Base-by-base conservation (phyloP, 225 moss, liverwort and hornwort genomes). In the Anthoceros angustus region DNA sequence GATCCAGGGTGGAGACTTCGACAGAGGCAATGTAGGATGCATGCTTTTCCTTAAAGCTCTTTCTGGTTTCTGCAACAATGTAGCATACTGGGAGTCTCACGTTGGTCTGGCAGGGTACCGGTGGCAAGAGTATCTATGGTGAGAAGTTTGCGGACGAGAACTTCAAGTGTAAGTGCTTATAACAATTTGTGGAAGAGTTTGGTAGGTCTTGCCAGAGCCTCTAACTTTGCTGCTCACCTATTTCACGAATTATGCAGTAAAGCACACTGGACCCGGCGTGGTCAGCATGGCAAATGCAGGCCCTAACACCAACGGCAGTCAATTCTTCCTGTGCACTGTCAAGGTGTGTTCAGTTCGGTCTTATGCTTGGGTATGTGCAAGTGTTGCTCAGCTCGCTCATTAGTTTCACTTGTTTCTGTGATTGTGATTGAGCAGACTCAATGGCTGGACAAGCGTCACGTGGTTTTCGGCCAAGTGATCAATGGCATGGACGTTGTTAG, bases 201-300 rank as follows among this genome's bases (percentile, higher is more conserved):
- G n/a, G 43, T 43, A 11, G 18, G 23, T 67, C 32, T 67, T 42
- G 8, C 32, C n/a, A n/a, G 24, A 46, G 11, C 68, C 15, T 64
- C 39, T 41, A 24, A 46, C 40, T 41, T n/a, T n/a, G n/a, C n/a
- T 8, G 39, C 62, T 77, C 49, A 70, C 20, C 69, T 42, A n/a
- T 69, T 25, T 26, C 66, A 24, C 45, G 73, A 77, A 65, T 39
- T 70, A 64, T 43, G 18, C 77, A 88, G 88, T 95, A 82, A 73
- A 16, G 46, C 94, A 90, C 61, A 79, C 74, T 3, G 91, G 84
- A 40, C 77, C 77, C 40, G 95, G 95, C 63, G 80, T 80, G 62
- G 39, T 98, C 72, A 91, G 91, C 76, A 98, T 91, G 95, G 95
- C 95, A 20, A 98, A 98, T 77, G 91, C 91, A 46, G 95, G 95